Evolutionary conservation across 805 yeast genomes (phyloP), one percentile per base, ranked within the genome.

Genomic region (Wilhelminamyces savonicus): DNA sequence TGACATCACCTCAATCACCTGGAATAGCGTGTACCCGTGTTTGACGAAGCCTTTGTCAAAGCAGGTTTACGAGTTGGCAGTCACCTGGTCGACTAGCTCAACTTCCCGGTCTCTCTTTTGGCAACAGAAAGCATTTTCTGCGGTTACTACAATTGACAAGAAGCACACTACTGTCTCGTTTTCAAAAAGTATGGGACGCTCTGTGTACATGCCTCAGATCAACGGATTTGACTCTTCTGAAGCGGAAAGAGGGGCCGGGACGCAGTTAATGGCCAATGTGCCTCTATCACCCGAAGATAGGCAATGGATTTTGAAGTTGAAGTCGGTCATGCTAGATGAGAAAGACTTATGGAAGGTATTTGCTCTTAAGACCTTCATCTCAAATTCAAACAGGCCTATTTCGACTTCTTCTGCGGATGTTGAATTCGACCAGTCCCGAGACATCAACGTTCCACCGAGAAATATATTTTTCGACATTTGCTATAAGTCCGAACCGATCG

Each of bases 331-430:
- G 0, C 56, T 90, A 29, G 65, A 64, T 6, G 85, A 77, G 7
- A 65, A 62, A 6, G 94, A 86, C 26, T 43, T 84, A 16, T 90
- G 97, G 97, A 90, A 88, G 51, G 56, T 90, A 9, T 78, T 78
- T 11, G 74, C 74, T 3, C 53, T 86, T 32, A 66, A 88, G 32
- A 78, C 78, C 17, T 82, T 85, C 41, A 69, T 88, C 7, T 66
- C 58, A 35, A 73, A 77, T 28, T 30, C 27, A 11, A 39, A 26
- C 12, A 26, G 40, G 20, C 34, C 41, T 6, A 36, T 28, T 6
- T 20, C 33, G 5, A 28, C 27, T 15, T 26, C 31, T 7, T 28
- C 35, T 11, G 19, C 35, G 1, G 35, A 41, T 6, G 35, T 17
- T 17, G 19, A 44, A 23, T 41, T 44, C 15, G 41, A 40, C 23